Evolutionary conservation across 345 rosid genomes (phyloP), one percentile per base, ranked within the genome.

Genomic region (Salix koriyanagi): DNA sequence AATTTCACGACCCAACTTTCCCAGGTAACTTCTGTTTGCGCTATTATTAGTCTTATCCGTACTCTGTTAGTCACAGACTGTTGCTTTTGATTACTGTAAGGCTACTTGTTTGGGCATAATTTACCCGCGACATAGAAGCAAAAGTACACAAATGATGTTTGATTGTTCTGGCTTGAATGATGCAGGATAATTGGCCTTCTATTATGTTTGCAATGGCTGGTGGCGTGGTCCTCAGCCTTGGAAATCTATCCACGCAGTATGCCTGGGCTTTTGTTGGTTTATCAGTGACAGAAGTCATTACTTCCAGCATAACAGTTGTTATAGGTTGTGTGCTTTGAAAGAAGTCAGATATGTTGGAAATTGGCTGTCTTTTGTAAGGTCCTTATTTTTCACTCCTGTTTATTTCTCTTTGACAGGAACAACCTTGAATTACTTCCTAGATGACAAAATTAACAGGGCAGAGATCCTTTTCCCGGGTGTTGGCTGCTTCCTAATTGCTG

Each of bases 191-290:
- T 70, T 92, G 91, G 90, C 90, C 97, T 0, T 90, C 91, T 2
- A 85, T 91, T 77, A 61, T 88, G 84, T 92, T 92, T 82, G 93
- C 98, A 67, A 87, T 90, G 94, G 90, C 81, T 3, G 96, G 97
- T 65, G 96, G 97, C 36, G 69, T 92, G 36, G 89, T 88, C 52
- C 88, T 94, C 36, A 89, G 97, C 84, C 56, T 92, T 5, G 98
- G 98, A 75, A 92, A 92, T 77, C 81, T 94, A 18, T 71, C 91
- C n/a, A 85, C 97, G 36, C 98, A 94, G 74, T 94, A 92, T 79
- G 94, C 96, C 73, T 88, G 89, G 89, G 94, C 98, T 76, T 87
- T 92, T 76, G 94, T 91, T 58, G 98, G 98, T 61, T 80, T 94
- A 74, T 91, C 98, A 2, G 95, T 94, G 7, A 89, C 91, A 19